Evolutionary conservation across 257 asterid species (phyloP).

Genomic region (Primulina eburnea): DNA sequence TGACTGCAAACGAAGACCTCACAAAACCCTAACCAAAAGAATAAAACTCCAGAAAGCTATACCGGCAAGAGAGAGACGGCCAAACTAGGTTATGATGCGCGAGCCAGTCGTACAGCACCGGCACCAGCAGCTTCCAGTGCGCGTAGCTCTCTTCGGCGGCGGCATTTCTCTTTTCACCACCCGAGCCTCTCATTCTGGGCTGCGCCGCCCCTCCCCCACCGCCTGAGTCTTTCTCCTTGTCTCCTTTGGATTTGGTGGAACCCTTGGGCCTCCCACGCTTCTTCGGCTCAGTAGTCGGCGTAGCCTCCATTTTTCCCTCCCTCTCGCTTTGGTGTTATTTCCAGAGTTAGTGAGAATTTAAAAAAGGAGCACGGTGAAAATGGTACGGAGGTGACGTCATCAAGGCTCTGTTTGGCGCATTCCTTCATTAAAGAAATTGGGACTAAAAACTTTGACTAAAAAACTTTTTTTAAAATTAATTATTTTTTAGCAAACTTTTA

Average conservation of each 20-base stretch:
- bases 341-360: slow-evolving; percentile 1
- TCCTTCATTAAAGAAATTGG: too few relatives aligned
- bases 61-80: slow-evolving; percentile 80
- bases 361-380: neutral
- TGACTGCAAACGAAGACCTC: neutral
- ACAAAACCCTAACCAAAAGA: slow-evolving; percentile 28
- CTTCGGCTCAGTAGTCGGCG: slow-evolving; percentile 57
- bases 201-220: slow-evolving; percentile 25
- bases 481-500: neutral
- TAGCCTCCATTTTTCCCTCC: slow-evolving; percentile 36
- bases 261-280: slow-evolving; percentile 97
- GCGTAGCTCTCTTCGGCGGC: slow-evolving; percentile 70
- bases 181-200: slow-evolving; percentile 45
- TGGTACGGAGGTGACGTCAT: neutral
- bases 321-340: slow-evolving; percentile 17
- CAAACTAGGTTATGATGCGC: slow-evolving; percentile 58
- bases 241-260: slow-evolving; percentile 68
- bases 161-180: slow-evolving; percentile 40
- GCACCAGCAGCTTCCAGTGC: slow-evolving; percentile 89
- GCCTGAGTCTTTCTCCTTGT: slow-evolving; percentile 47
- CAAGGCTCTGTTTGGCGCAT: neutral
- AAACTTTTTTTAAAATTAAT: too few relatives aligned
- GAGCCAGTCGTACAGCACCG: slow-evolving; percentile 76
- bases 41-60: neutral
- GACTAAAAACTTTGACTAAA: too few relatives aligned